Evolutionary conservation across 1,284 basidiomycete genomes (phyloP).

Genomic region (Heterobasidion parviporum): DNA sequence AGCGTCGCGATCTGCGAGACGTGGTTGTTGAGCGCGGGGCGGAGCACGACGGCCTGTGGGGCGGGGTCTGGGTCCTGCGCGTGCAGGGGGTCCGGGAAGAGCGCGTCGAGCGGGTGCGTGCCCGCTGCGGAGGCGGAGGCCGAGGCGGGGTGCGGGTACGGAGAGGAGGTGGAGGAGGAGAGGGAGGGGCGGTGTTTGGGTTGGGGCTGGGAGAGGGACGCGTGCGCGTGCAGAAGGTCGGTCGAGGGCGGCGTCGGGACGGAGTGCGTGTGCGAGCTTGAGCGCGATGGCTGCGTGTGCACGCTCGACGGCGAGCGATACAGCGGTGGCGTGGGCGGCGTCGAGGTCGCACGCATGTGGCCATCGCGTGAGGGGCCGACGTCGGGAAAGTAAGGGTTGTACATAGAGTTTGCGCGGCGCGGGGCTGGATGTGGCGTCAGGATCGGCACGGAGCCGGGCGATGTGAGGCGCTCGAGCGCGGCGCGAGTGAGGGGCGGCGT

Average conservation of each 20-base stretch:
- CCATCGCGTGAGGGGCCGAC: slow-evolving; percentile 16
- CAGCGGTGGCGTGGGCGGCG: slow-evolving; percentile 22
- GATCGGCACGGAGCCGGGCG: not conserved
- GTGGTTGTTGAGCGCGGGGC: slow-evolving; percentile 61
- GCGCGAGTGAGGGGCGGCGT: slow-evolving; percentile 9
- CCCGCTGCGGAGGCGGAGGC: not conserved
- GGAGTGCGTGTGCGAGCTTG: slow-evolving; percentile 22
- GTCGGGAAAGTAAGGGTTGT: slow-evolving; percentile 23
- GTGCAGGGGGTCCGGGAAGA: slow-evolving; percentile 23
- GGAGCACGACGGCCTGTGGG: slow-evolving; percentile 57
- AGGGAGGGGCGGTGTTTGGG: slow-evolving; percentile 32
- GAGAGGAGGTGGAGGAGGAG: slow-evolving; percentile 24
- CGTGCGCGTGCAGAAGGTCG: slow-evolving; percentile 19
- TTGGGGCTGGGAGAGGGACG: not conserved
- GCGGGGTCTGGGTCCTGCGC: slow-evolving; percentile 19
- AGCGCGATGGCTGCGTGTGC: slow-evolving; percentile 21
- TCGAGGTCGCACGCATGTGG: slow-evolving; percentile 19
- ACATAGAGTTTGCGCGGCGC: slow-evolving; percentile 15
- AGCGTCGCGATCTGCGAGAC: slow-evolving; percentile 81
- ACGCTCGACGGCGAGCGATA: slow-evolving; percentile 23
- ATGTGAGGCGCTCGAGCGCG: slow-evolving; percentile 6
- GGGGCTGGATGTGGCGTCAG: not conserved
- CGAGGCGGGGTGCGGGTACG: not conserved
- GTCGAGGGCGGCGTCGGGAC: slow-evolving; percentile 23
- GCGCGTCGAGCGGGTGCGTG: slow-evolving; percentile 22